phyloP scores from a whole-genome alignment of 2,329 filamentous ascomycete species.

The Rachicladosporium sp. region DNA sequence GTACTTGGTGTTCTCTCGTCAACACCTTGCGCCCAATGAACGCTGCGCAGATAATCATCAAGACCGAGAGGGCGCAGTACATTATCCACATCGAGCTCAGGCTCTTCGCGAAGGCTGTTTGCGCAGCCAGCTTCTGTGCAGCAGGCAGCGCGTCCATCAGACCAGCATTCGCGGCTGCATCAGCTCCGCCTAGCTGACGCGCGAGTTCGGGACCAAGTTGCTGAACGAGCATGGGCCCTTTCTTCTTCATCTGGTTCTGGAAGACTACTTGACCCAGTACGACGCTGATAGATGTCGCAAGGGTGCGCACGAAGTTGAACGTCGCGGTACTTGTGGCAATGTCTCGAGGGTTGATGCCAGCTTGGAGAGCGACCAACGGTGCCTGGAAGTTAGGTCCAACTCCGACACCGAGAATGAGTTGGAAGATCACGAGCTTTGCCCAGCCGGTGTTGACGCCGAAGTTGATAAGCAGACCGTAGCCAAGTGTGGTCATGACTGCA shows the following conservation, averaged over 20 bases:
- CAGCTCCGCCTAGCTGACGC: slow-evolving; percentile 41
- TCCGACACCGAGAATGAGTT: slow-evolving; percentile 51
- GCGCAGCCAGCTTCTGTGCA: slow-evolving; percentile 30
- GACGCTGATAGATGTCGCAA: slow-evolving; percentile 55
- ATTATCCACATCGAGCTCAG: slow-evolving; percentile 39
- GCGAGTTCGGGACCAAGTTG: slow-evolving; percentile 42
- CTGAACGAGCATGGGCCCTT: slow-evolving; percentile 35
- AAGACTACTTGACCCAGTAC: slow-evolving; percentile 67
- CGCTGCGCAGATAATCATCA: slow-evolving; percentile 27
- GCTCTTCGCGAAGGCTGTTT: slow-evolving; percentile 31
- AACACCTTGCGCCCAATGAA: slow-evolving; percentile 31
- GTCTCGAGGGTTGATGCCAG: slow-evolving; percentile 47
- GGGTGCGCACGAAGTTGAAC: slow-evolving; percentile 54
- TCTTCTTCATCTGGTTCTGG: slow-evolving; percentile 57
- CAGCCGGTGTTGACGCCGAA: slow-evolving; percentile 22
- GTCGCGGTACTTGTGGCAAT: slow-evolving; percentile 56
- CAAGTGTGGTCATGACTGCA: slow-evolving; percentile 25
- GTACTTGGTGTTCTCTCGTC: slow-evolving; percentile 34
- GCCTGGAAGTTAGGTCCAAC: slow-evolving; percentile 57
- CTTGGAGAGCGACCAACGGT: slow-evolving; percentile 56
- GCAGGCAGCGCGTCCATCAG: slow-evolving; percentile 42
- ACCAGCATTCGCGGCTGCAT: slow-evolving; percentile 49
- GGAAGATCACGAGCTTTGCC: slow-evolving; percentile 36
- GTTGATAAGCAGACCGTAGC: slow-evolving; percentile 27
- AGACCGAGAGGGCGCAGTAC: slow-evolving; percentile 29